Percentiles rank a stretch among this genome's conserved stretches.
phyloP scores from a whole-genome alignment of 257 asterid genomes.

The Nicotiana noctiflora region DNA sequence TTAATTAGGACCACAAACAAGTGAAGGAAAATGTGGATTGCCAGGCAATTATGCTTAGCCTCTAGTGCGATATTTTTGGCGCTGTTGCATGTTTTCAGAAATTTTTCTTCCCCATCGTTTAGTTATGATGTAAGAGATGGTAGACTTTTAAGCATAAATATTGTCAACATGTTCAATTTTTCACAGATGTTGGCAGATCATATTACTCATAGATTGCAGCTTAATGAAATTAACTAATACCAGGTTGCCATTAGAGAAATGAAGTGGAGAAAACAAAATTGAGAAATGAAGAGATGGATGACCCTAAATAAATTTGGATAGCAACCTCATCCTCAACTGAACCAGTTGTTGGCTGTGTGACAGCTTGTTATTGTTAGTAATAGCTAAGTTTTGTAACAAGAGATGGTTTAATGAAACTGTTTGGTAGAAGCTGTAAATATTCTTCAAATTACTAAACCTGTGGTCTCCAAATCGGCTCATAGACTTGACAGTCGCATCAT shows the following conservation, averaged over 20 bases:
- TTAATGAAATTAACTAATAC: neutral
- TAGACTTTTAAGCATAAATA: neutral
- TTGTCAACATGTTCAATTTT: neutral
- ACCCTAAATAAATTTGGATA: neutral
- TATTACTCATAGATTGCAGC: neutral
- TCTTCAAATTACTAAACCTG: slow-evolving; percentile 34
- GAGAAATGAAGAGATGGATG: neutral
- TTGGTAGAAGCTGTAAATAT: neutral
- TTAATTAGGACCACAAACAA: neutral
- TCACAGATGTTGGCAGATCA: neutral
- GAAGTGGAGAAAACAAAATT: neutral
- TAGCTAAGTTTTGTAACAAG: neutral
- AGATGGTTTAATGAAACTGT: neutral
- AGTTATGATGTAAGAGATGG: neutral
- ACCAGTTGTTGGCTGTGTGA: neutral
- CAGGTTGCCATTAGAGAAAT: neutral
- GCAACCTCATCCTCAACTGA: neutral
- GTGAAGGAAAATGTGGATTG: neutral
- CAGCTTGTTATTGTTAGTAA: neutral
- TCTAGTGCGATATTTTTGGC: neutral
- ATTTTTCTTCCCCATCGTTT: neutral
- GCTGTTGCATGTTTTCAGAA: neutral
- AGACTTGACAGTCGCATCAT: slow-evolving; percentile 83
- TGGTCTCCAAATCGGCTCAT: slow-evolving; percentile 91
- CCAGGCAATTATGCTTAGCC: neutral